phyloP scores from a whole-genome alignment of 2,329 filamentous ascomycete species.

The Orbilia javanica region DNA sequence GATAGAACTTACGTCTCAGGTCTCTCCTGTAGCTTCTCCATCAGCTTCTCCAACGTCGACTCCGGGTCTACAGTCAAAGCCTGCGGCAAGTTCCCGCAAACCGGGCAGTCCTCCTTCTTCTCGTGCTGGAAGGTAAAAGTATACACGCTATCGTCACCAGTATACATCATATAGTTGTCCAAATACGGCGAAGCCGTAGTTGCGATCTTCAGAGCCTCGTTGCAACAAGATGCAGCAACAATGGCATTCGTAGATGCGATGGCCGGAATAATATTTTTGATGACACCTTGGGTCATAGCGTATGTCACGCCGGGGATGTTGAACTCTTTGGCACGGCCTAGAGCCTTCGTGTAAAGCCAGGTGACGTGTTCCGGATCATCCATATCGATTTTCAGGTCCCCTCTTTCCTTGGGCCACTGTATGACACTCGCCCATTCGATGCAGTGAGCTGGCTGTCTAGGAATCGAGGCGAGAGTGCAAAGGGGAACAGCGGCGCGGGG shows the following conservation, averaged over 20 bases:
- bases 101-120: conserved; percentile 92
- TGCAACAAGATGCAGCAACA: conserved; percentile 94
- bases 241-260: conserved; percentile 98
- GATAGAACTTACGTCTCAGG: conserved; percentile 75
- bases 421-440: conserved; percentile 99
- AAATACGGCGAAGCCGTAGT: conserved; percentile 84
- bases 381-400: conserved; percentile 87
- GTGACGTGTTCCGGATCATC: conserved; percentile 96
- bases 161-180: conserved; percentile 99
- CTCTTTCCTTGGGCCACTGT: conserved; percentile 88
- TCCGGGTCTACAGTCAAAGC: conserved; percentile 78
- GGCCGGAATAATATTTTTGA: conserved; percentile 99
- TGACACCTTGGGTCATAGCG: conserved; percentile 93
- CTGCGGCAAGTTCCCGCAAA: conserved; percentile 86
- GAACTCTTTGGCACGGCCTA: conserved; percentile 85
- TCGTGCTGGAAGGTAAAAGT: conserved; percentile 97
- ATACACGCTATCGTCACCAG: conserved; percentile 93
- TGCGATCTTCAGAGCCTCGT: conserved; percentile 94
- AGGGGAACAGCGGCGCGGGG: conserved; percentile 96
- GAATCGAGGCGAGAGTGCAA: conserved; percentile 95
- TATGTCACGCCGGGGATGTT: conserved; percentile 94
- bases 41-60: conserved; percentile 82
- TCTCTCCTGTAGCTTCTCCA: conserved; percentile 83
- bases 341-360: conserved; percentile 92
- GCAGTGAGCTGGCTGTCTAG: conserved; percentile 95